phyloP scores from a whole-genome alignment of 495 filamentous ascomycete species.

The Aspergillus indologenus region DNA sequence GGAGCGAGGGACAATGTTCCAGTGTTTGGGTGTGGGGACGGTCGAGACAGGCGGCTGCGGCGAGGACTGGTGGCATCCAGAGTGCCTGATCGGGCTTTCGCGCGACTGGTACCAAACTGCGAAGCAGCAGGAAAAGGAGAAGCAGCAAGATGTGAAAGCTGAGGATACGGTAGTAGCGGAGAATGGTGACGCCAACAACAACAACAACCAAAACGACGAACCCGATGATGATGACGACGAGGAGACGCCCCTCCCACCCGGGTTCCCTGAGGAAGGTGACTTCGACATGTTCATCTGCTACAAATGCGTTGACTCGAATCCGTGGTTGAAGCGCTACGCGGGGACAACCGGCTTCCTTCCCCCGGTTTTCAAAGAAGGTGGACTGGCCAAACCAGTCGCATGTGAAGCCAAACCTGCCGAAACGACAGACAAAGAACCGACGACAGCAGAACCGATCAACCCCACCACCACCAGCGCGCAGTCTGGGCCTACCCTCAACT shows the following conservation, averaged over 20 bases:
- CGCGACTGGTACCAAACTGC: slow-evolving; percentile 44
- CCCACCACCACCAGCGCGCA: slow-evolving; percentile 13
- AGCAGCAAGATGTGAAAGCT: slow-evolving; percentile 28
- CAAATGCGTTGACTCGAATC: slow-evolving; percentile 83
- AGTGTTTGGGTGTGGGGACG: slow-evolving; percentile 84
- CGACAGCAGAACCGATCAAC: slow-evolving; percentile 1
- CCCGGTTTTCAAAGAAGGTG: slow-evolving; percentile 53
- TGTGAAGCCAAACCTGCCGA: background rate
- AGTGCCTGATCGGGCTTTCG: slow-evolving; percentile 80
- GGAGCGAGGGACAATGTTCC: slow-evolving; percentile 98
- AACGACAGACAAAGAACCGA: slow-evolving; percentile 1
- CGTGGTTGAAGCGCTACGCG: slow-evolving; percentile 93
- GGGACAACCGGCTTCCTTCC: slow-evolving; percentile 76
- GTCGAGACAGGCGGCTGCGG: slow-evolving; percentile 83
- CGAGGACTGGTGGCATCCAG: slow-evolving; percentile 99
- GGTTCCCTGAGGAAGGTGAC: slow-evolving; percentile 83
- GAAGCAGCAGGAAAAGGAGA: slow-evolving; percentile 36
- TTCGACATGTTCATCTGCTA: slow-evolving; percentile 92
- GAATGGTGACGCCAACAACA: slow-evolving; percentile 8
- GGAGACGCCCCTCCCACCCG: slow-evolving; percentile 65
- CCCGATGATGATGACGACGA: slow-evolving; percentile 44
- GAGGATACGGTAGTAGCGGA: slow-evolving; percentile 8
- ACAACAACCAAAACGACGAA: no score
- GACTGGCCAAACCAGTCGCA: slow-evolving; percentile 14
- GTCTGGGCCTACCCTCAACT: slow-evolving; percentile 18